Base-by-base conservation (phyloP, 108 stramenopile species). In the Phaeodactylum tricornutum region DNA sequence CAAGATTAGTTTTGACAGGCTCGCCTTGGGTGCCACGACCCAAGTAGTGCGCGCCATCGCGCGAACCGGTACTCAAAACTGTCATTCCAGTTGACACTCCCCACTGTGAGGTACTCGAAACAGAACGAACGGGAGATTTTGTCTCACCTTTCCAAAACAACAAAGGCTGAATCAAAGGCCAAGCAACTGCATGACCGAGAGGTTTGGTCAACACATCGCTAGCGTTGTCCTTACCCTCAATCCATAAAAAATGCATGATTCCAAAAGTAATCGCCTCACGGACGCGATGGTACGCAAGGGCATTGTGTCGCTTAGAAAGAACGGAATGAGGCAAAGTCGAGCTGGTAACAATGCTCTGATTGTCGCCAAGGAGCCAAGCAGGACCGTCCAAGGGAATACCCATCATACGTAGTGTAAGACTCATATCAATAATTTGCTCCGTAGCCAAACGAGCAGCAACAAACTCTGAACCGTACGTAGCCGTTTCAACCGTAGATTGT, bases 391-490 rank as follows among this genome's bases (percentile, higher is more conserved):
- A 5, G 29, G 57, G 57, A 12, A 59, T n/a, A 22, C 64, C 65
- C 39, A 72, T 43, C 31, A 42, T 43, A 14, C 60, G 48, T 2
- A 66, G 45, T 24, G 61, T 66, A 50, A 57, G 49, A 0, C 65
- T 31, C 4, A 73, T 32, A 0, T 40, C 60, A 0, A 41, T 3
- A 16, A 62, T 43, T 9, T 56, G 16, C 5, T 75, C 68, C 0
- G 29, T 35, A 16, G 37, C 53, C 24, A 56, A 53, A 26, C 47
- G 22, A 39, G 64, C 54, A 14, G 68, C 59, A 15, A 66, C 52
- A 15, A 70, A 50, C 44, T 74, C 64, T 3, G 54, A 56, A 0
- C 67, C 63, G 43, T 48, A 74, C 3, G 60, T 66, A 11, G 50
- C 34, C 11, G 67, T 55, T 44, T 28, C 57, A 6, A 60, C 49